Evolutionary conservation across 2,329 filamentous ascomycete species (phyloP).

Genomic region (Stachybotrys chartarum): DNA sequence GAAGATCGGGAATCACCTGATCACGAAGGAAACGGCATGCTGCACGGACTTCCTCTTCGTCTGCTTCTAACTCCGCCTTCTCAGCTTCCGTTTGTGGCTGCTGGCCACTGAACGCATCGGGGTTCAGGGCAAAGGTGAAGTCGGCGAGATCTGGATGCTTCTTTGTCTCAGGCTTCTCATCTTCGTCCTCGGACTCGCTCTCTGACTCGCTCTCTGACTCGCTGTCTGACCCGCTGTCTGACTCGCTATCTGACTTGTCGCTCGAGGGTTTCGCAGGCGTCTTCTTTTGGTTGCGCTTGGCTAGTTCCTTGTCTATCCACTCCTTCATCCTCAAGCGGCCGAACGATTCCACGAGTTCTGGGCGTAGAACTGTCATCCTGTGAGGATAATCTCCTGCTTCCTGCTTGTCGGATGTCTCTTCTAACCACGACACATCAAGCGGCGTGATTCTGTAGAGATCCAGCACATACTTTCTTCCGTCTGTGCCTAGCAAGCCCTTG

Average conservation of each 20-base stretch:
- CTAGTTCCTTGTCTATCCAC: constrained; percentile 75
- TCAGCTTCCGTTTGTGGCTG: constrained; percentile 84
- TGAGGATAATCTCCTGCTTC: constrained; percentile 65
- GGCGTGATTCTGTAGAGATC: constrained; percentile 94
- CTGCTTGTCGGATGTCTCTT: constrained; percentile 52
- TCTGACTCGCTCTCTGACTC: constrained; percentile 4
- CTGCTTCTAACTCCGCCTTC: constrained; percentile 71
- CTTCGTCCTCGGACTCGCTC: constrained; percentile 4
- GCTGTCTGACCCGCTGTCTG: constrained; percentile 1
- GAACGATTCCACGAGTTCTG: constrained; percentile 83
- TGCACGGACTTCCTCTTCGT: constrained; percentile 82
- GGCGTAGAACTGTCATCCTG: constrained; percentile 87
- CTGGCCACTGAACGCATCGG: constrained; percentile 92
- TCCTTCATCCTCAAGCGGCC: constrained; percentile 81
- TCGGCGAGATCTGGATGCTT: constrained; percentile 75
- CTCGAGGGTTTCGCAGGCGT: constrained; percentile 3
- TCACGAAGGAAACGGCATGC: constrained; percentile 73
- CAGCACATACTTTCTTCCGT: constrained; percentile 94
- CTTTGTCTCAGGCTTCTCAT: constrained; percentile 20
- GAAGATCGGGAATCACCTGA: constrained; percentile 73
- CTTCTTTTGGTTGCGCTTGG: constrained; percentile 42
- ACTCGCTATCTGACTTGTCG: constrained; percentile 7
- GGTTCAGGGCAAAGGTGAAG: constrained; percentile 86
- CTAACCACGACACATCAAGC: constrained; percentile 83
- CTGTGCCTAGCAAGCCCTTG: constrained; percentile 93